Evolutionary conservation across 2,329 filamentous ascomycete genomes (phyloP).

Genomic region (Aspergillus costaricaensis): DNA sequence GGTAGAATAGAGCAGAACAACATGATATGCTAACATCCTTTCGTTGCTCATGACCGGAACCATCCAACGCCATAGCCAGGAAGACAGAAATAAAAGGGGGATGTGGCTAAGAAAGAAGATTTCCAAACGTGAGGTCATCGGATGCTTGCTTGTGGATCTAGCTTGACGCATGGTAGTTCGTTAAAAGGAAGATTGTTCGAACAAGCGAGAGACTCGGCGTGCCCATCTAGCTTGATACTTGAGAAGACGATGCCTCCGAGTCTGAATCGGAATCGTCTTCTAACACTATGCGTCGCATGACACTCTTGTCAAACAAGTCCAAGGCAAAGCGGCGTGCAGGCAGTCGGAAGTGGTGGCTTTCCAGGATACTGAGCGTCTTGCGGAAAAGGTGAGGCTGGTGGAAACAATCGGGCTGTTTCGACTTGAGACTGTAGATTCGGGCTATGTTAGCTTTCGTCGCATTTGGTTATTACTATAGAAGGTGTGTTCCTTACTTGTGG

Average conservation of each 20-base stretch:
- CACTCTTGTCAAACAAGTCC: slow-evolving; percentile 89
- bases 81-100: background rate
- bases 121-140: background rate
- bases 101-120: background rate
- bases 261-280: slow-evolving; percentile 61
- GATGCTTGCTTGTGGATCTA: background rate
- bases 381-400: slow-evolving; percentile 76
- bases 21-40: slow-evolving; percentile 17
- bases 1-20: slow-evolving; percentile 13
- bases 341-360: slow-evolving; percentile 85
- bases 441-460: slow-evolving; percentile 3
- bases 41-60: slow-evolving; percentile 19
- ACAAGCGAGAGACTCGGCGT: background rate
- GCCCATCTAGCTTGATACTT: slow-evolving; percentile 22
- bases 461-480: too few relatives aligned
- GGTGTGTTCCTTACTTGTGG: slow-evolving; percentile 50
- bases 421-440: slow-evolving; percentile 64
- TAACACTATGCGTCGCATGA: slow-evolving; percentile 81
- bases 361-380: slow-evolving; percentile 79
- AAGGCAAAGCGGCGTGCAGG: slow-evolving; percentile 86
- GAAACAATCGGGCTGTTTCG: slow-evolving; percentile 74
- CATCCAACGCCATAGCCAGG: slow-evolving; percentile 18
- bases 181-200: background rate
- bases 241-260: slow-evolving; percentile 34
- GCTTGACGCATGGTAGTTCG: slow-evolving; percentile 1